These are phyloP conservation scores for Bromus sterilis DNA, from an alignment of 176 grass and related monocot species.

Conservation along the genomic window DNA sequence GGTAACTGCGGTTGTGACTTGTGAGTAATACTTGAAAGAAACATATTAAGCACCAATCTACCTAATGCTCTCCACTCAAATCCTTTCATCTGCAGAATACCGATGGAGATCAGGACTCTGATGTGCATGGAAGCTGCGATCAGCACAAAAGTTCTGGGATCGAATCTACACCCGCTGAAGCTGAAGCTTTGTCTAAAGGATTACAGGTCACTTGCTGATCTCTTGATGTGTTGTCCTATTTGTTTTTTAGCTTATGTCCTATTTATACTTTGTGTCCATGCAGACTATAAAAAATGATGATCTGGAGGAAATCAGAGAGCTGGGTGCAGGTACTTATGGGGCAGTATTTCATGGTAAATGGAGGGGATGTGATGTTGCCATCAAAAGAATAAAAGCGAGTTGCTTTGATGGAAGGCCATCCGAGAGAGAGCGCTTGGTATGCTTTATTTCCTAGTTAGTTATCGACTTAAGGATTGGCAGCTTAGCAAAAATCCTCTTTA, in stretches of 20 bases:
- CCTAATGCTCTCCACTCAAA: constrained; percentile 5
- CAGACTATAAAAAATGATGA: constrained; percentile 97
- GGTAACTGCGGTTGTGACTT: constrained; percentile 25
- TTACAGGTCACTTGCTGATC: constrained; percentile 55
- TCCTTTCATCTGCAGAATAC: constrained; percentile 35
- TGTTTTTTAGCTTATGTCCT: constrained; percentile 1
- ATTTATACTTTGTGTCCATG: constrained; percentile 28
- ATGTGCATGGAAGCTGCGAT: constrained; percentile 39
- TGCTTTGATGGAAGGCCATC: constrained; percentile 88
- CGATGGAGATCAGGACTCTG: constrained; percentile 21
- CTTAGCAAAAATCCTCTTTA: not conserved
- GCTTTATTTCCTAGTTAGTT: constrained; percentile 14
- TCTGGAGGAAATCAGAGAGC: constrained; percentile 94
- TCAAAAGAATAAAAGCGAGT: constrained; percentile 99
- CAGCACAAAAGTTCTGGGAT: constrained; percentile 51
- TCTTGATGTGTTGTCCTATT: constrained; percentile 8
- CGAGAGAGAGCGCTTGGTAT: constrained; percentile 86
- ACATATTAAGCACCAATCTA: not conserved
- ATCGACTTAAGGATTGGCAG: not conserved
- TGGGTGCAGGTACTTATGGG: constrained; percentile 94
- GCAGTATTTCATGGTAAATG: constrained; percentile 95
- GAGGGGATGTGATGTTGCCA: constrained; percentile 94
- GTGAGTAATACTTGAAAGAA: constrained; percentile 38
- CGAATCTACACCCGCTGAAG: constrained; percentile 78
- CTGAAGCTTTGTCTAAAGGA: constrained; percentile 74